Base-by-base conservation (phyloP, 148 eudicot genomes). In the Tetragonia tetragonoides region DNA sequence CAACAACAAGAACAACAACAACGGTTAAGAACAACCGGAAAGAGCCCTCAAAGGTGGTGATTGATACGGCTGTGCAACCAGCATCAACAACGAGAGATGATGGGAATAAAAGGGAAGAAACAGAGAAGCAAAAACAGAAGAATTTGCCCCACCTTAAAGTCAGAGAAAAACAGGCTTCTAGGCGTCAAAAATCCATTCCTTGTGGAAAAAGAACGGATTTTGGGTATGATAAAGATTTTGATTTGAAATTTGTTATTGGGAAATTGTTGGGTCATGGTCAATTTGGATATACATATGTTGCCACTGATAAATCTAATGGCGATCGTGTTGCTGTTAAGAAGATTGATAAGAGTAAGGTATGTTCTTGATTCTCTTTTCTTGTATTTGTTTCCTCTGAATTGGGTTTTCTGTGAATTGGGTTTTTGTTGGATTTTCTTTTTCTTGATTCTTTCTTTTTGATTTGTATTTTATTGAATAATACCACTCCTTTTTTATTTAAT, bases 271-370 rank as follows among this genome's bases (percentile, higher is more conserved):
- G 99, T 10, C 99, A 92, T 83, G 99, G 99, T 2, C 99, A 95
- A 86, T 93, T 95, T 90, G 99, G 99, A 47, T 93, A 91, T 79
- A 95, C 99, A 1, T 95, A 95, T 79, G 93, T 89, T 75, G 99
- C 99, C 2, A 91, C 88, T 40, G 87, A 95, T 83, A 87, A 82
- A 80, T 81, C 80, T 71, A 87, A 83, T 76, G 97, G 89, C 10
- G 88, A 95, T 87, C 97, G 94, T 83, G 97, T 95, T 83, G 99
- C 99, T 51, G 99, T 95, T 70, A 95, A 93, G 87, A 95, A 78
- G 78, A 93, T 95, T 83, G 97, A 95, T 74, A 95, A 95, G 87
- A 88, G 81, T 53, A 95, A 95, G 96, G 99, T 95, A 75, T 5
- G 20, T 6, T 20, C 42, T 72, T 41, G 61, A 17, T 18, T 72